These are phyloP conservation scores for Eucalyptus tenuipes DNA, from an alignment of 345 rosid genomes.

Conservation along the genomic window DNA sequence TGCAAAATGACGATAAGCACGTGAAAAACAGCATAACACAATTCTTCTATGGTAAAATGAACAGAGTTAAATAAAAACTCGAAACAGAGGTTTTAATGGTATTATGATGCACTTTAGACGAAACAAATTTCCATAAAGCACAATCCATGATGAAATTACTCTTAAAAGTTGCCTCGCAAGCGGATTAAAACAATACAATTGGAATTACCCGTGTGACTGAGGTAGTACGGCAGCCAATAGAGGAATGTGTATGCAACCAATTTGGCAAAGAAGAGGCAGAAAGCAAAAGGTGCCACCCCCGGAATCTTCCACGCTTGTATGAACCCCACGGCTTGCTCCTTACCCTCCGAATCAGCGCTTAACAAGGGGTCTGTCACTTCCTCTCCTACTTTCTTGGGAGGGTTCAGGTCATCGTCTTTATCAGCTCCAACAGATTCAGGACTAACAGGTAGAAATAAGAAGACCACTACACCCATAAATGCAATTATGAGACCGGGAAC, in stretches of 20 bases:
- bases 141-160: neutral
- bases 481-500: slow-evolving; percentile 61
- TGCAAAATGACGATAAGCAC: slow-evolving; percentile 11
- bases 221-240: slow-evolving; percentile 96
- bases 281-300: slow-evolving; percentile 84
- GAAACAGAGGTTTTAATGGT: neutral
- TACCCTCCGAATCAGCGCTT: slow-evolving; percentile 12
- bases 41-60: neutral
- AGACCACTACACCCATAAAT: slow-evolving; percentile 44
- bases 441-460: slow-evolving; percentile 59
- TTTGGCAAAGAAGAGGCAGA: slow-evolving; percentile 87
- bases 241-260: slow-evolving; percentile 93
- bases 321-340: slow-evolving; percentile 66
- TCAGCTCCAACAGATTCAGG: slow-evolving; percentile 63
- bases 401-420: slow-evolving; percentile 30
- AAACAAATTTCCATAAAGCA: neutral
- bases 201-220: slow-evolving; percentile 72
- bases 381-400: slow-evolving; percentile 25
- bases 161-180: neutral
- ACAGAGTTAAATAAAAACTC: neutral
- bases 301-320: slow-evolving; percentile 90
- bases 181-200: neutral
- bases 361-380: slow-evolving; percentile 27
- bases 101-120: neutral
- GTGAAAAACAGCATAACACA: neutral